phyloP scores from a whole-genome alignment of 2,329 filamentous ascomycete species.

The Eurotiales sp. region DNA sequence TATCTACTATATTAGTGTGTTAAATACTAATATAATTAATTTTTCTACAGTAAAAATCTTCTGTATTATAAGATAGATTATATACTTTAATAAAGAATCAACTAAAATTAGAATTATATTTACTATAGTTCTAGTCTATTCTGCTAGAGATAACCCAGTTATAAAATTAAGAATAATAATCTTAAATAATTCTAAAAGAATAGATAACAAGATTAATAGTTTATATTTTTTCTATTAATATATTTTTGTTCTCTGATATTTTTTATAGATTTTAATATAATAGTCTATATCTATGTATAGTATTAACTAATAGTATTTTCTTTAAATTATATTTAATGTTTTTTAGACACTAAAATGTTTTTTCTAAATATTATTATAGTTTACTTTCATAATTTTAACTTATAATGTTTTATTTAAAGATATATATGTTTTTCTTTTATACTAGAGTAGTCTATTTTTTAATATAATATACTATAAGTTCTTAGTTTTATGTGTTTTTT shows the following conservation, averaged over 20 bases:
- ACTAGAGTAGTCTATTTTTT: background rate
- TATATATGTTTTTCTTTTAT: background rate
- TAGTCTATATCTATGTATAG: background rate
- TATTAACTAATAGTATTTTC: background rate
- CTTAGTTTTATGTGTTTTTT: too few species aligned
- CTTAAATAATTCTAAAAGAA: background rate
- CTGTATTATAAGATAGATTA: background rate
- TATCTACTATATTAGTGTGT: background rate
- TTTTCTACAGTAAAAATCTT: background rate
- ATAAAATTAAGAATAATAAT: background rate
- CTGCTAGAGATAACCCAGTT: background rate
- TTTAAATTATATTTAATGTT: background rate
- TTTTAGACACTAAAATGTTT: background rate
- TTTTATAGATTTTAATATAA: background rate
- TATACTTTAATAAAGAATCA: background rate
- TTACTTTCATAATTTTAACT: background rate
- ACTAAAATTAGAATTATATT: background rate
- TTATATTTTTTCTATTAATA: background rate
- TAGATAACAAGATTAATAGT: background rate
- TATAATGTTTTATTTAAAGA: background rate
- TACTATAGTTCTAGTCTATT: background rate
- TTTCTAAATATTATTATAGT: background rate
- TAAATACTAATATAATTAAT: background rate
- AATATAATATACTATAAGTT: too few species aligned
- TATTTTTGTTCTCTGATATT: background rate